Evolutionary conservation across 2,329 filamentous ascomycete species (phyloP).

Genomic region (Hymenoscyphus infarciens): DNA sequence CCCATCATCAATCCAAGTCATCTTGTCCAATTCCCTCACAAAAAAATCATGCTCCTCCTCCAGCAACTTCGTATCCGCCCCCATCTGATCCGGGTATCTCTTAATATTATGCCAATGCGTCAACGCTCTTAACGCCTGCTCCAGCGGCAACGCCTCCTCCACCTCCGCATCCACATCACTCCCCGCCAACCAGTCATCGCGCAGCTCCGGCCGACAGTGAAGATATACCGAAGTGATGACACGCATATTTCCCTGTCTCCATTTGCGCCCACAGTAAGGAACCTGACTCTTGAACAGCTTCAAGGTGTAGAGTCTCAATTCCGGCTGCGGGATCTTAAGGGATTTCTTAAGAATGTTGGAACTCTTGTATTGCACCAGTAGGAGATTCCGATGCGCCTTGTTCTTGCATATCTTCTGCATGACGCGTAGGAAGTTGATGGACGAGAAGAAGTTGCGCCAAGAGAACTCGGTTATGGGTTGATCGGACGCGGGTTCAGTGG

Average conservation of each 20-base stretch:
- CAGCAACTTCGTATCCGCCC: slow-evolving; percentile 48
- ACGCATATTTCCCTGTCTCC: slow-evolving; percentile 97
- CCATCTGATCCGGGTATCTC: slow-evolving; percentile 75
- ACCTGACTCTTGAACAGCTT: slow-evolving; percentile 99
- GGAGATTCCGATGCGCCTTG: slow-evolving; percentile 89
- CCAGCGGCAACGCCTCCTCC: slow-evolving; percentile 85
- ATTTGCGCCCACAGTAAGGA: slow-evolving; percentile 95
- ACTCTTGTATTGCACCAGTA: slow-evolving; percentile 94
- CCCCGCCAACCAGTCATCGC: slow-evolving; percentile 92
- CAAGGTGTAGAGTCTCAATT: slow-evolving; percentile 87
- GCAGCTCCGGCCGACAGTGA: slow-evolving; percentile 84
- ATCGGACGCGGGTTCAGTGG: slow-evolving; percentile 55
- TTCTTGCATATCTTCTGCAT: slow-evolving; percentile 97
- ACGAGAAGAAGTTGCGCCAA: slow-evolving; percentile 89
- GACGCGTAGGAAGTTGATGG: slow-evolving; percentile 91
- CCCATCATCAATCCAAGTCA: slow-evolving; percentile 44
- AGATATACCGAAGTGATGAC: slow-evolving; percentile 97
- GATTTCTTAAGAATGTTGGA: slow-evolving; percentile 88
- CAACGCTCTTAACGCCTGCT: slow-evolving; percentile 82
- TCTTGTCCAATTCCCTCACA: slow-evolving; percentile 69
- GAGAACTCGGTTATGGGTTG: slow-evolving; percentile 86
- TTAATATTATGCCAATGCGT: slow-evolving; percentile 94
- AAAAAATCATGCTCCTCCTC: slow-evolving; percentile 79
- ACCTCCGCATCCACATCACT: slow-evolving; percentile 91
- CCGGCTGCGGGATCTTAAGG: slow-evolving; percentile 82